phyloP scores from a whole-genome alignment of 192 early-diverging fungal genomes.

The Coemansia erecta region DNA sequence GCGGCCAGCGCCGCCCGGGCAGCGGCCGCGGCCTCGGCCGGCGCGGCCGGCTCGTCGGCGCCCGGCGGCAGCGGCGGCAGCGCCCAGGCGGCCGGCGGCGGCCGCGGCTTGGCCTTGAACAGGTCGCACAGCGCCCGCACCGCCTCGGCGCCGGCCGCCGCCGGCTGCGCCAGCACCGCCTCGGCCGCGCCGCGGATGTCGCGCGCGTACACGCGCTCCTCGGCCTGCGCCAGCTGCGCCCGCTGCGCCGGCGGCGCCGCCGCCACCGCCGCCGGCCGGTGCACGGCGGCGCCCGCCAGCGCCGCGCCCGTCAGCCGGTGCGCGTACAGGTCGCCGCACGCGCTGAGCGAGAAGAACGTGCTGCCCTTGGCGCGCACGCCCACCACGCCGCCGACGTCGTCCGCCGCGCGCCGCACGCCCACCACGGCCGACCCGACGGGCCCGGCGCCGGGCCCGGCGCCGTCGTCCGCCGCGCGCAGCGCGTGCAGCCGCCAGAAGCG shows the following conservation, averaged over 20 bases:
- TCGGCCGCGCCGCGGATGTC: constrained; percentile 32
- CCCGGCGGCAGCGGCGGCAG: constrained; percentile 28
- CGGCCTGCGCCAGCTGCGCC: constrained; percentile 11
- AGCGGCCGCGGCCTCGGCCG: neutral
- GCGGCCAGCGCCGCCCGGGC: constrained; percentile 16
- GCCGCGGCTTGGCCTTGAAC: constrained; percentile 43
- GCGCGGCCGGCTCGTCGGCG: neutral
- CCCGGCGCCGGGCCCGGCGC: too few relatives aligned
- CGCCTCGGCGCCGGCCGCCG: constrained; percentile 1
- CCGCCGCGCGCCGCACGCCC: constrained; percentile 32
- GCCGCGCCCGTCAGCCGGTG: constrained; percentile 29
- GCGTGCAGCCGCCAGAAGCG: constrained; percentile 58
- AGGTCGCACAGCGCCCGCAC: constrained; percentile 35
- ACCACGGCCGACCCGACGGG: constrained; percentile 12
- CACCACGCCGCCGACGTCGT: constrained; percentile 46
- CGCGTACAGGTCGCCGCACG: constrained; percentile 49
- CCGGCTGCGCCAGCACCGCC: constrained; percentile 17
- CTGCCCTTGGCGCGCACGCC: constrained; percentile 25
- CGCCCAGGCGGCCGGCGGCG: constrained; percentile 35
- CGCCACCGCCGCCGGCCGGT: constrained; percentile 8
- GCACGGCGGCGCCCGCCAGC: constrained; percentile 9
- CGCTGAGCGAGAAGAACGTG: constrained; percentile 43
- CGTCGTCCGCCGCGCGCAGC: constrained; percentile 15
- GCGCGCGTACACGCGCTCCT: constrained; percentile 35
- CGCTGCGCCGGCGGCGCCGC: too few relatives aligned